Evolutionary conservation across 805 yeast species (phyloP), one percentile per base, ranked within the genome.

Genomic region (Allodekkera sacchari): DNA sequence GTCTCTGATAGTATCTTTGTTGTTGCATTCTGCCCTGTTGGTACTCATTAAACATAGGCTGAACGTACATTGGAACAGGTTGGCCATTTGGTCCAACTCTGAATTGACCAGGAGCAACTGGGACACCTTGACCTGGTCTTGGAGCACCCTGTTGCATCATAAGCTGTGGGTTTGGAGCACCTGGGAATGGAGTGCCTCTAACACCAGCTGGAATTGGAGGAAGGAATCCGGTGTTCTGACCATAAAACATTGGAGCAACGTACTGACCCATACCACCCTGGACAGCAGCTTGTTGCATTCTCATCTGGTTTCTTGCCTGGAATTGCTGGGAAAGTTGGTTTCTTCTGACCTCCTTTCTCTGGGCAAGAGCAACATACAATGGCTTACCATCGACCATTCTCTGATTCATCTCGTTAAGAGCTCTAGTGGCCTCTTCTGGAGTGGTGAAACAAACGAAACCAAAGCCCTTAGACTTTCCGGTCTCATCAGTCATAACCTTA

Each of bases 381-480:
- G 97, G 98, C 75, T 92, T 92, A 59, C 88, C 85, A 50, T 77
- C 79, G 50, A 92, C 76, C 80, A 89, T 82, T 61, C 87, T 83
- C 68, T 87, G 96, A 77, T 89, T 87, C 95, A 89, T 88, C 72
- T 89, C 98, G 50, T 89, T 74, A 61, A 89, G 85, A 45, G 98
- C 98, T 69, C 85, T 87, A 53, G 95, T 83, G 49, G 98, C 98
- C 76, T 92, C 98, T 64, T 92, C 98, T 56, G 97, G 96, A 44
- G 92, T 64, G 35, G 95, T 77, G 82, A 80, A 92, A 68, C 98
- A 87, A 50, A 92, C 98, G 60, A 92, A 92, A 56, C 98, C 98
- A 61, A 92, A 92, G 48, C 97, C 97, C 72, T 84, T 89, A 43
- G 96, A 85, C 68, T 85, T 85, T 52, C 95, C 96, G 41, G 75